Percentiles rank a stretch among this genome's conserved stretches.
phyloP scores from a whole-genome alignment of 225 moss, liverwort and hornwort genomes.

The Straminergon stramineum region DNA sequence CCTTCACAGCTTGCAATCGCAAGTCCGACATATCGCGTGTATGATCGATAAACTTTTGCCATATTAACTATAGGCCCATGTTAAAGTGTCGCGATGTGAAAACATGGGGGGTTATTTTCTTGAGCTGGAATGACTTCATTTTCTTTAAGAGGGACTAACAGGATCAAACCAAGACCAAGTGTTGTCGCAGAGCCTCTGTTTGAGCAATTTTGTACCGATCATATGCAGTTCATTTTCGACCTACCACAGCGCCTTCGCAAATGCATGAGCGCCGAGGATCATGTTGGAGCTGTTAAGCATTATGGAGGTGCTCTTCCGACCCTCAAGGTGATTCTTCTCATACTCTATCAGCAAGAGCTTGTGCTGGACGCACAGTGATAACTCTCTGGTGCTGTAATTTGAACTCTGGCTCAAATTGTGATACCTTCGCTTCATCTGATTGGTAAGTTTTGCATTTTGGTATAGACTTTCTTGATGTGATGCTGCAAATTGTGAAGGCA shows the following conservation, averaged over 20 bases:
- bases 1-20: neutral
- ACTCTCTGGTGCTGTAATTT: neutral
- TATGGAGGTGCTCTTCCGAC: slow-evolving; percentile 80
- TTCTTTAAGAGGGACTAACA: neutral
- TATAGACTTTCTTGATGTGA: neutral
- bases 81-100: neutral
- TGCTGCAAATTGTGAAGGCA: slow-evolving; percentile 45
- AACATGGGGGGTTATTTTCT: neutral
- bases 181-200: neutral
- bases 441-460: neutral
- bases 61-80: neutral
- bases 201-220: neutral
- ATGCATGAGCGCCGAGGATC: slow-evolving; percentile 61
- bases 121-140: neutral
- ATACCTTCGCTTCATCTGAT: neutral
- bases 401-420: neutral
- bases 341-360: neutral
- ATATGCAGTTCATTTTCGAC: slow-evolving; percentile 75
- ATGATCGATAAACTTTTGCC: neutral
- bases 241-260: slow-evolving; percentile 79
- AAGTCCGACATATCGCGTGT: neutral
- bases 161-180: neutral
- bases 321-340: slow-evolving; percentile 51
- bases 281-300: slow-evolving; percentile 65
- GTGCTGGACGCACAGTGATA: neutral